phyloP scores from a whole-genome alignment of 208 protist species.

The Trichomonas gallinae region DNA sequence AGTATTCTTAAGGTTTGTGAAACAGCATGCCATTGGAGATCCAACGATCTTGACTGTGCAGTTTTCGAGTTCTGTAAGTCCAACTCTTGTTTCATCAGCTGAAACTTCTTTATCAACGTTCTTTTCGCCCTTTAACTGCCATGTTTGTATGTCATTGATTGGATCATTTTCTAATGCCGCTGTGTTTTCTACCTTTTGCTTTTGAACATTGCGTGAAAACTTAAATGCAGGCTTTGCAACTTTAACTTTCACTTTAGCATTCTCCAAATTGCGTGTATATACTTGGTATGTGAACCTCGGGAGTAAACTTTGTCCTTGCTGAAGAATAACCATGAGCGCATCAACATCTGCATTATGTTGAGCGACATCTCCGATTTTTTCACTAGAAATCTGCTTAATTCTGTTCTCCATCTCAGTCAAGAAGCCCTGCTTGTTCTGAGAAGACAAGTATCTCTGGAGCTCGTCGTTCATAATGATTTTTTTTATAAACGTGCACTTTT shows the following conservation, averaged over 20 bases:
- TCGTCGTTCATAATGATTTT: neutral
- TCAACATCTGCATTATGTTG: neutral
- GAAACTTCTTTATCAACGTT: neutral
- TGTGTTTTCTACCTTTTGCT: neutral
- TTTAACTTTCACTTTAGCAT: neutral
- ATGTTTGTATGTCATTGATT: neutral
- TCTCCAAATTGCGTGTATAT: neutral
- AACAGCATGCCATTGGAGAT: neutral
- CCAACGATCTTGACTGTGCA: neutral
- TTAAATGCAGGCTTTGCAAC: neutral
- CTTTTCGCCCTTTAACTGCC: neutral
- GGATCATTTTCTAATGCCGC: neutral
- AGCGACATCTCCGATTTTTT: neutral
- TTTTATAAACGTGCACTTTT: neutral
- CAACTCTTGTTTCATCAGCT: neutral
- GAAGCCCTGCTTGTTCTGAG: neutral
- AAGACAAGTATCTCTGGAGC: neutral
- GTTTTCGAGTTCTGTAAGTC: neutral
- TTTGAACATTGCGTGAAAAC: neutral
- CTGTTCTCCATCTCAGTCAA: neutral
- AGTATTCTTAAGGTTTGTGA: neutral
- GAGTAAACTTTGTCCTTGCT: neutral
- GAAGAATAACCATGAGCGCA: neutral
- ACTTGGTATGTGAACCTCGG: neutral
- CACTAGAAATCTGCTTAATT: neutral